Evolutionary conservation across 2,329 filamentous ascomycete genomes (phyloP).

Genomic region (Verticillium nubilum): DNA sequence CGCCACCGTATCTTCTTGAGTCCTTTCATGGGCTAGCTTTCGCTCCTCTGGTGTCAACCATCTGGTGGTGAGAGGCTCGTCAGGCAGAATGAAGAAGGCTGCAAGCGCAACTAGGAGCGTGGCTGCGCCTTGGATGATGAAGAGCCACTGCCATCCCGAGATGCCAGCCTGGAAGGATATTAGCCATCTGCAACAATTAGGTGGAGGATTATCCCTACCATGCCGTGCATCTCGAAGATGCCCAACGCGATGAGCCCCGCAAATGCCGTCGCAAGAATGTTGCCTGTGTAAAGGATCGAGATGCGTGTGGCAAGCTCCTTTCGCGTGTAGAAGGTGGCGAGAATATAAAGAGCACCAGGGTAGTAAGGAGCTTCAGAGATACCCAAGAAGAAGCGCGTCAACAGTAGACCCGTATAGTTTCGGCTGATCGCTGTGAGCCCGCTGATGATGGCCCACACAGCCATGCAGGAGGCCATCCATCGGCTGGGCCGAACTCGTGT

Average conservation of each 20-base stretch:
- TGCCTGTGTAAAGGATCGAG: slow-evolving; percentile 21
- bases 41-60: slow-evolving; percentile 30
- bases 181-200: slow-evolving; percentile 20
- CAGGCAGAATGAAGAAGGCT: slow-evolving; percentile 12
- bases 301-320: slow-evolving; percentile 21
- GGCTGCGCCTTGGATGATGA: slow-evolving; percentile 12
- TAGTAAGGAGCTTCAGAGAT: slow-evolving; percentile 23
- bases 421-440: slow-evolving; percentile 19
- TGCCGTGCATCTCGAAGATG: slow-evolving; percentile 21
- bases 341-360: slow-evolving; percentile 19
- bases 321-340: slow-evolving; percentile 24
- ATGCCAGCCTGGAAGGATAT: slow-evolving; percentile 6
- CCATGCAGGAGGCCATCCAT: slow-evolving; percentile 10
- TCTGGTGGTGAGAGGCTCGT: slow-evolving; percentile 27
- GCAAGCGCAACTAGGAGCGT: slow-evolving; percentile 10
- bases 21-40: slow-evolving; percentile 33
- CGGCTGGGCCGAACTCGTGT: slow-evolving; percentile 7
- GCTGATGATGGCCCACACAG: slow-evolving; percentile 20
- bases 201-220: neutral
- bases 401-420: slow-evolving; percentile 17
- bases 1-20: slow-evolving; percentile 21
- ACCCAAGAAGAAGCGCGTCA: slow-evolving; percentile 19
- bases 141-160: slow-evolving; percentile 21
- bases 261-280: slow-evolving; percentile 21
- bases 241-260: slow-evolving; percentile 19